Percentiles rank a stretch among this genome's conserved stretches.
Conservation (phyloP, 306 rosid species). For the Ammopiptanthus mongolicus region DNA sequence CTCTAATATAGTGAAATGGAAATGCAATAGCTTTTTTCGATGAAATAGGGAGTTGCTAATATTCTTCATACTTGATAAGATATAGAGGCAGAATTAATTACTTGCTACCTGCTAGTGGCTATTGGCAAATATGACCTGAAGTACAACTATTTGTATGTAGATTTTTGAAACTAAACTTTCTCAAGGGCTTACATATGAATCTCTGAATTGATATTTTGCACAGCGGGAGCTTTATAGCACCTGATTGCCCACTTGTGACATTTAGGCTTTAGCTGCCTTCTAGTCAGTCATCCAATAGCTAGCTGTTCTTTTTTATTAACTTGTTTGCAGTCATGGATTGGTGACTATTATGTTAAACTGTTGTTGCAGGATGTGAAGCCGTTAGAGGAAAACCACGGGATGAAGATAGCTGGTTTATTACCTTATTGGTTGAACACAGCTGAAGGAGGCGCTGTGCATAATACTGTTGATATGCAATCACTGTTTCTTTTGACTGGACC, state of each 20-base stretch:
- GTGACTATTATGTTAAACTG: slow-evolving; percentile 16
- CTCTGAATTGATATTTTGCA: no score
- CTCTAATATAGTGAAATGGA: not conserved
- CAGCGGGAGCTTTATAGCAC: no score
- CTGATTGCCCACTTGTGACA: not conserved
- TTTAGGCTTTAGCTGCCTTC: not conserved
- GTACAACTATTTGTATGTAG: no score
- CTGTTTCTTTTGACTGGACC: slow-evolving; percentile 94
- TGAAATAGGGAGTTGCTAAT: no score
- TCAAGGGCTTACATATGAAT: not conserved
- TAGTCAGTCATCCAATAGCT: not conserved
- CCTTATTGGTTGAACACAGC: slow-evolving; percentile 88
- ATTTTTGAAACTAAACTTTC: not conserved
- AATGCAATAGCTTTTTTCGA: not conserved
- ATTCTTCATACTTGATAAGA: no score
- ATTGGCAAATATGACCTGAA: no score
- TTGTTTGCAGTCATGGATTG: not conserved
- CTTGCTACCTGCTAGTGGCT: no score
- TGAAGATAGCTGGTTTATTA: slow-evolving; percentile 73
- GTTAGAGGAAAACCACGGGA: slow-evolving; percentile 32
- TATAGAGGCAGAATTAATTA: no score
- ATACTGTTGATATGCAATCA: slow-evolving; percentile 81
- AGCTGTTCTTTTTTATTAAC: not conserved
- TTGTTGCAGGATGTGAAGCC: slow-evolving; percentile 48
- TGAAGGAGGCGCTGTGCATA: slow-evolving; percentile 79